Percentiles rank a stretch among this genome's conserved stretches.
Evolutionary conservation across 371 early-diverging fungal genomes (phyloP).

Genomic region (Syncephalastrum sp.): DNA sequence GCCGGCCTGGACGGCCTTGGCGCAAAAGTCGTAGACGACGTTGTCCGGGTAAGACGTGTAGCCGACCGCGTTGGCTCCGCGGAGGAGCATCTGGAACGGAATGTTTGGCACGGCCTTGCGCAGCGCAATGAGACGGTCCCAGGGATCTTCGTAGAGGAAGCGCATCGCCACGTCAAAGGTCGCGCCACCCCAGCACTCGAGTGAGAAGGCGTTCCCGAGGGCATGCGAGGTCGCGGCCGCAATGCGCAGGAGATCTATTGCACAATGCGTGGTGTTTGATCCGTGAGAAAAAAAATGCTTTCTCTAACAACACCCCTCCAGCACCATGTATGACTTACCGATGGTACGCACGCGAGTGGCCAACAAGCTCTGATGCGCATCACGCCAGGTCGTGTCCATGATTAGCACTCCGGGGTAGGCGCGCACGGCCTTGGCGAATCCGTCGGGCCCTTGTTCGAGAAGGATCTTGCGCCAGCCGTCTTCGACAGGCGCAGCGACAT

Average conservation of each 20-base stretch:
- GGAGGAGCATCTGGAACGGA: constrained; percentile 97
- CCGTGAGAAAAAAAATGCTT: too few species aligned
- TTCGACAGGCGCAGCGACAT: constrained; percentile 57
- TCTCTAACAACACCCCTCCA: too few species aligned
- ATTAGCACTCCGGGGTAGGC: constrained; percentile 83
- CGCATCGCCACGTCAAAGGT: constrained; percentile 96
- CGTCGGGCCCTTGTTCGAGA: constrained; percentile 81
- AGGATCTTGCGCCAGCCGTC: constrained; percentile 89
- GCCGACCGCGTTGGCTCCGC: constrained; percentile 97
- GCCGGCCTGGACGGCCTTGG: constrained; percentile 83
- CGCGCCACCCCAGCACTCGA: constrained; percentile 95
- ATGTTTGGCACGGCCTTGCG: constrained; percentile 90
- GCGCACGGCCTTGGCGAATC: constrained; percentile 89
- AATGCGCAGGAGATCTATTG: constrained; percentile 65
- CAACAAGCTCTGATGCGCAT: constrained; percentile 93
- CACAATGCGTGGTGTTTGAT: neutral
- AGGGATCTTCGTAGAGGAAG: constrained; percentile 93
- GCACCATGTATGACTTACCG: constrained; percentile 36
- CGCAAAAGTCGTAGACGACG: constrained; percentile 93
- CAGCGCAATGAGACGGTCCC: constrained; percentile 83
- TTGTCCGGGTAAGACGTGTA: constrained; percentile 97
- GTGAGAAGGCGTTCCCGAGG: constrained; percentile 82
- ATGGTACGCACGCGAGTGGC: constrained; percentile 94
- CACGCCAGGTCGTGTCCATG: constrained; percentile 95
- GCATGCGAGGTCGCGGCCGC: constrained; percentile 88